Conservation (phyloP, 78 protist species). For the Chrysochromulina parva region DNA sequence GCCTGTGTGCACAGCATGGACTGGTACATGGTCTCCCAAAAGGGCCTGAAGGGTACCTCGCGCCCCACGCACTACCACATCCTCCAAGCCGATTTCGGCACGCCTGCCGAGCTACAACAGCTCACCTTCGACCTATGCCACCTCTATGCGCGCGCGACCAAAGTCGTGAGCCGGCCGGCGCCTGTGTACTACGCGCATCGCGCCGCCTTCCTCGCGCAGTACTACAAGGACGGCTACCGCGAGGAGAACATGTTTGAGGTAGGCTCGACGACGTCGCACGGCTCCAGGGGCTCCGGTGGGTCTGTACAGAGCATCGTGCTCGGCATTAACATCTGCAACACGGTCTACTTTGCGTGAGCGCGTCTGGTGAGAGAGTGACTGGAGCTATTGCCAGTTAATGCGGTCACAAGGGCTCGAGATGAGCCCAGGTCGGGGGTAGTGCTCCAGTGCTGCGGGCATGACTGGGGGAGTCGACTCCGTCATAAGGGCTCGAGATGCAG, state of each 20-base stretch:
- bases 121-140: neutral
- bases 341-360: no score
- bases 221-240: neutral
- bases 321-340: no score
- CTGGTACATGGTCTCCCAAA: neutral
- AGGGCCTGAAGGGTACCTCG: neutral
- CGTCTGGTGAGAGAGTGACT: no score
- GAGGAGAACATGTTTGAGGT: neutral
- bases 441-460: no score
- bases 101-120: neutral
- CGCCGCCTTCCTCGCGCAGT: neutral
- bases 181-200: neutral
- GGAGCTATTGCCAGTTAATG: no score
- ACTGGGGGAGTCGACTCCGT: no score
- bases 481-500: no score
- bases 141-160: neutral
- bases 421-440: no score
- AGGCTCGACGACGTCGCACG: no score
- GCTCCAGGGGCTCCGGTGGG: no score
- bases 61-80: neutral
- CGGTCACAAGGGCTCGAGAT: no score
- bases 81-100: neutral
- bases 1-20: neutral
- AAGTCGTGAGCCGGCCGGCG: neutral
- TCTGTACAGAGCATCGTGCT: no score